Base-by-base conservation (phyloP, 805 yeast species). In the Candida easanensis region DNA sequence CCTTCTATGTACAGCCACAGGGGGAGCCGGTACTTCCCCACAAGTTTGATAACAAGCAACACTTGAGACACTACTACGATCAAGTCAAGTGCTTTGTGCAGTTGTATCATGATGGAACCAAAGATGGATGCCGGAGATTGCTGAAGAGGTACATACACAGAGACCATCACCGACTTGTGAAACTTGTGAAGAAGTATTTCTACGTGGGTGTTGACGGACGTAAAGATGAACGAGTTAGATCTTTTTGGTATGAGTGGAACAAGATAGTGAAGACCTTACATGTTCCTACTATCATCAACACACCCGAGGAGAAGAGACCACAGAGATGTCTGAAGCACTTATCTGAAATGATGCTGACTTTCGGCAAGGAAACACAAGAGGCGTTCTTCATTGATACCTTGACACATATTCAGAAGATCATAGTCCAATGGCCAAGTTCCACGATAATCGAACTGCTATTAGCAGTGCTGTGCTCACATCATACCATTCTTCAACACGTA, bases 21-120 rank as follows among this genome's bases (percentile, higher is more conserved):
- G 36, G 20, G 4, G 28, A 26, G 14, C 46, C 46, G 6, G 32
- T 17, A 8, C 34, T 42, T 2, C 45, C 45, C 14, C 41, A 23
- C 34, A n/a, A 38, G 11, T 42, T 42, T 27, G 41, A 33, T 21
- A 42, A 33, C 36, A 38, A 17, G n/a, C 22, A 38, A n/a, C 42
- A 43, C 37, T 6, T 34, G 8, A 17, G 30, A 3, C 16, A 20
- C 21, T 38, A 38, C 37, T 38, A 43, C 42, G 33, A 33, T 23
- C 33, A 11, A 14, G 46, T 43, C n/a, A 43, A 43, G 33, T 34
- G 33, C 28, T 33, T 17, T 34, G 42, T 35, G 9, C 46, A 43
- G 23, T 31, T 43, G 25, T 6, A 4, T 15, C 46, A 43, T 16
- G 46, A 43, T 26, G 42, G 38, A 15, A 30, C 46, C 13, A 38